These are phyloP conservation scores for Pythium vanterpoolii DNA, from an alignment of 352 stramenopile genomes.

Conservation along the genomic window DNA sequence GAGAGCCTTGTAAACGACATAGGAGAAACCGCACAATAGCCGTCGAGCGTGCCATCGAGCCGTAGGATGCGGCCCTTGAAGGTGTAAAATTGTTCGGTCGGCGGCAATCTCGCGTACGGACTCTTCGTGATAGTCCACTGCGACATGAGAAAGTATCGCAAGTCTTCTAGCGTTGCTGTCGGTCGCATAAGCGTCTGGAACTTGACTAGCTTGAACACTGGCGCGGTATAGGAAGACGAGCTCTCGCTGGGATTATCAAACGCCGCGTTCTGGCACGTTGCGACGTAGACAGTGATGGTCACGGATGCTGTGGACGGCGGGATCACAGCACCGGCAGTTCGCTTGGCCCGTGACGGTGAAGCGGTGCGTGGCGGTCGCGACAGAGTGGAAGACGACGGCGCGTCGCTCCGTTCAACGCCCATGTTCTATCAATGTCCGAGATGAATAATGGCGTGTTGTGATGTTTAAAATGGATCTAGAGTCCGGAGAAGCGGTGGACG, in stretches of 20 bases:
- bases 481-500: background rate
- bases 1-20: background rate
- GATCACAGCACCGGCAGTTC: background rate
- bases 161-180: conserved; percentile 37
- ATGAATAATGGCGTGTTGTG: background rate
- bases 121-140: conserved; percentile 70
- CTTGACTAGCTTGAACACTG: conserved; percentile 47
- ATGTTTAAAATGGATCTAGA: background rate
- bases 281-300: conserved; percentile 56
- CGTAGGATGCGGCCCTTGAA: conserved; percentile 68
- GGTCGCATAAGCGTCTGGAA: conserved; percentile 50
- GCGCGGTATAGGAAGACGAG: background rate
- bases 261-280: conserved; percentile 45
- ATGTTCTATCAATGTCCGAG: background rate
- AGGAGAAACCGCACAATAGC: conserved; percentile 41
- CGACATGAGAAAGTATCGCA: conserved; percentile 52
- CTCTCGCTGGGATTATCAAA: conserved; percentile 13
- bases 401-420: background rate
- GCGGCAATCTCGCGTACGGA: conserved; percentile 36
- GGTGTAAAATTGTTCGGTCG: conserved; percentile 62
- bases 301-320: background rate
- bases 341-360: conserved; percentile 6
- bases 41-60: conserved; percentile 55
- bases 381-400: background rate
- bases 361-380: background rate